Evolutionary conservation across 2,329 filamentous ascomycete species (phyloP), one percentile per base, ranked within the genome.

Genomic region (Pseudovirgaria hyperparasitica): DNA sequence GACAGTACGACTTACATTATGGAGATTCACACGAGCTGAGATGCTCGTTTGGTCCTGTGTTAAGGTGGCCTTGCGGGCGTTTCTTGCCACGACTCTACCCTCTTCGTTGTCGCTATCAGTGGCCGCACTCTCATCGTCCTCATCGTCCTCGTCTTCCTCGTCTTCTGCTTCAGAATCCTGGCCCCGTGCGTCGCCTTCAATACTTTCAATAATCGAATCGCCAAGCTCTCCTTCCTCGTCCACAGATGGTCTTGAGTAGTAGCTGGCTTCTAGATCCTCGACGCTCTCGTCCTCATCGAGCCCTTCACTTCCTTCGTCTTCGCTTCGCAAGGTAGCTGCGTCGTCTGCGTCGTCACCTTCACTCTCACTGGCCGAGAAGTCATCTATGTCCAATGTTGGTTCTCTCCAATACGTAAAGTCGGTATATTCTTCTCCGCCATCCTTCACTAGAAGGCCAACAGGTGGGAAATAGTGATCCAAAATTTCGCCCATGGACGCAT

Each of bases 381-480:
- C 82, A 22, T 85, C 81, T 15, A 94, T 58, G 26, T 92, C 84
- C 10, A 87, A 66, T 3, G 85, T 82, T 25, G 69, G 67, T 35
- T 92, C 80, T 35, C 92, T 70, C 90, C 90, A 98, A 58, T 92
- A 98, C 31, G 76, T 87, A 56, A 98, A 98, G 50, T 98, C 90
- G 0, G 90, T 98, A 46, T 82, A 98, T 31, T 92, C 80, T 50
- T 96, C 90, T 9, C 86, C 87, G 12, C 86, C 87, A 23, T 81
- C 80, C 43, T 81, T 84, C 11, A 94, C 76, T 16, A 98, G 65
- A 15, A 86, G 76, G 36, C 77, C 82, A 9, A 92, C 77, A 2
- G 92, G 84, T 5, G 90, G 90, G 54, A 98, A 98, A 60, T 93
- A 96, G 54, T 98, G 90, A 50, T 98, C 90, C 5, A 98, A 82